Evolutionary conservation across 75 land plant species (phyloP).

Genomic region (Picea glauca): DNA sequence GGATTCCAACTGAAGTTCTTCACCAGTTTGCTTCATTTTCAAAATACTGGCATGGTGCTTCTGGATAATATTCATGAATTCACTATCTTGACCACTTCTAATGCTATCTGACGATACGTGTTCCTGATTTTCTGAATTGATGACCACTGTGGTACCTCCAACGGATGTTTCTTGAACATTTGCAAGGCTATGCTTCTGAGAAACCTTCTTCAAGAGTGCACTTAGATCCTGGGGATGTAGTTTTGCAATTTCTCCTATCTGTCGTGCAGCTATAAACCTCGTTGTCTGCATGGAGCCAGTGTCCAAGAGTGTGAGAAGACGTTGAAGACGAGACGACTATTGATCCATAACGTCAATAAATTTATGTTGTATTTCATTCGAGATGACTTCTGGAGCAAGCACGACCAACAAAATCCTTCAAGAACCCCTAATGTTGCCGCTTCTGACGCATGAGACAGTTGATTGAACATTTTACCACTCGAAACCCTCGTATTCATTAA

Average conservation of each 20-base stretch:
- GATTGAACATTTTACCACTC: neutral
- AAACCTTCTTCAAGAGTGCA: constrained; percentile 65
- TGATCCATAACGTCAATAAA: constrained; percentile 54
- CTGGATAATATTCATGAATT: neutral
- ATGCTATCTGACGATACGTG: neutral
- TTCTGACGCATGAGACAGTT: neutral
- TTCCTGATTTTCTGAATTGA: neutral
- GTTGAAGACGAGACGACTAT: constrained; percentile 82
- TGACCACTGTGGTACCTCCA: neutral
- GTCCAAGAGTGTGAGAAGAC: constrained; percentile 79
- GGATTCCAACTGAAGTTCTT: no score
- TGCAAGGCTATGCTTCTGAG: neutral
- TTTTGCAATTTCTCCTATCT: constrained; percentile 95
- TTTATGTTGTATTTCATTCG: constrained; percentile 12
- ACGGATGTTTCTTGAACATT: neutral
- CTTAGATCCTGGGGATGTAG: constrained; percentile 82
- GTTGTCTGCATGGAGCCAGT: constrained; percentile 91
- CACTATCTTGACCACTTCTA: neutral
- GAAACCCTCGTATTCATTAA: neutral
- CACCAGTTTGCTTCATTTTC: no score
- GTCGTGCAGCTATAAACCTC: constrained; percentile 81
- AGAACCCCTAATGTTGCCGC: neutral
- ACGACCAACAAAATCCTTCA: neutral
- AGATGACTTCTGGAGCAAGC: neutral
- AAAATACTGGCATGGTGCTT: no score